A percentile compares a stretch with the other conserved stretches of the same genome.
phyloP scores from a whole-genome alignment of 441 rosid genomes.

The Populus trichocarpa region DNA sequence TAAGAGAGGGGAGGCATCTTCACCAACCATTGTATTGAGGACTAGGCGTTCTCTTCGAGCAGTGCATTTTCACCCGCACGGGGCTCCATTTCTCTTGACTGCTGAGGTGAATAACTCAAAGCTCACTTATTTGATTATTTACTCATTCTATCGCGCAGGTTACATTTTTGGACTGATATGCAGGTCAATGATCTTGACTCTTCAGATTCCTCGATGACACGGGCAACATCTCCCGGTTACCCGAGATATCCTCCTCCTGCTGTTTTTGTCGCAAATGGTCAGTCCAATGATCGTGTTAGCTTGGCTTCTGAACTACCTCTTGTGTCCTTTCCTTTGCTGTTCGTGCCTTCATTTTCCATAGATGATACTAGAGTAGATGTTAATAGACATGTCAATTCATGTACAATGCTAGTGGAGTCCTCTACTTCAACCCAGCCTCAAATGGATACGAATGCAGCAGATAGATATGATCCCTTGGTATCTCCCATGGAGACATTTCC shows the following conservation, averaged over 20 bases:
- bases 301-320: constrained; percentile 60
- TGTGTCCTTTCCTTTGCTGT: constrained; percentile 48
- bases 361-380: constrained; percentile 46
- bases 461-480: constrained; percentile 39
- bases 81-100: constrained; percentile 85
- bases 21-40: constrained; percentile 67
- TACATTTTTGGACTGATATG: constrained; percentile 49
- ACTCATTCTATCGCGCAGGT: constrained; percentile 25
- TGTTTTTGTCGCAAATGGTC: constrained; percentile 53
- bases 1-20: constrained; percentile 56
- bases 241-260: constrained; percentile 81
- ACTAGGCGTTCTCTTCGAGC: constrained; percentile 88
- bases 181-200: constrained; percentile 96
- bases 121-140: constrained; percentile 22
- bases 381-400: constrained; percentile 40
- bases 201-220: constrained; percentile 72
- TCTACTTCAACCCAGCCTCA: constrained; percentile 45
- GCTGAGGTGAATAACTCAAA: constrained; percentile 68
- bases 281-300: constrained; percentile 43
- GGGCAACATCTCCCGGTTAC: constrained; percentile 74
- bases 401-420: constrained; percentile 36
- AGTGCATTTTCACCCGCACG: constrained; percentile 94
- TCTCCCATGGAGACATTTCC: constrained; percentile 48
- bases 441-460: constrained; percentile 47
- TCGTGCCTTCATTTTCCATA: constrained; percentile 48